These are phyloP conservation scores for Lentinus tigrinus DNA, from an alignment of 768 basidiomycete genomes.

Conservation along the genomic window DNA sequence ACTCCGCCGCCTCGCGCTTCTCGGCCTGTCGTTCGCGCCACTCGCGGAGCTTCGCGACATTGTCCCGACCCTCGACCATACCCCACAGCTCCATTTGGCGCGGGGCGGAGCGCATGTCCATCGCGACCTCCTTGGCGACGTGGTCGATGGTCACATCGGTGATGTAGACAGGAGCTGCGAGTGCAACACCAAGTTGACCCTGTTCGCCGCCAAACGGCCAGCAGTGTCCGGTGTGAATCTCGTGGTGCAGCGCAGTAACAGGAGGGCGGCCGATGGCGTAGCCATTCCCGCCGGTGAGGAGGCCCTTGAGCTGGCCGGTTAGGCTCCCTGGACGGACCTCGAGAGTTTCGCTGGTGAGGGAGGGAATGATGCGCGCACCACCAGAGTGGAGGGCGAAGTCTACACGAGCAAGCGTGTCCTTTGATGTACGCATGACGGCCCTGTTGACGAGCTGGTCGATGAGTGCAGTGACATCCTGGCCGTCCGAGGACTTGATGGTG, in stretches of 20 bases:
- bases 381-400: slow-evolving; percentile 87
- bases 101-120: slow-evolving; percentile 80
- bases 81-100: slow-evolving; percentile 91
- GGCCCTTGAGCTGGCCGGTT: slow-evolving; percentile 46
- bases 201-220: slow-evolving; percentile 85
- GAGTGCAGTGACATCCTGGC: slow-evolving; percentile 68
- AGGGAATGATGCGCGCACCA: slow-evolving; percentile 79
- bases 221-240: slow-evolving; percentile 80
- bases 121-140: slow-evolving; percentile 76
- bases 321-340: slow-evolving; percentile 58
- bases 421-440: slow-evolving; percentile 65
- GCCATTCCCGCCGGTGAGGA: slow-evolving; percentile 57
- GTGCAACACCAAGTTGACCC: slow-evolving; percentile 81
- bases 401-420: slow-evolving; percentile 76
- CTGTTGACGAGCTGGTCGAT: slow-evolving; percentile 76
- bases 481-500: slow-evolving; percentile 72
- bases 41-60: slow-evolving; percentile 55
- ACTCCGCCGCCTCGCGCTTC: slow-evolving; percentile 21
- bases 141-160: slow-evolving; percentile 85
- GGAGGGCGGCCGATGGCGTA: slow-evolving; percentile 76
- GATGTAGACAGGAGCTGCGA: slow-evolving; percentile 61
- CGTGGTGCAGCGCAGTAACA: slow-evolving; percentile 84
- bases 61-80: slow-evolving; percentile 75
- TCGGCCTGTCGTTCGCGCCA: slow-evolving; percentile 50
- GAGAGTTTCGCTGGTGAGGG: slow-evolving; percentile 78